Conservation (phyloP, 1,139 yeast genomes). For the Casaregolazyma suthepensis region DNA sequence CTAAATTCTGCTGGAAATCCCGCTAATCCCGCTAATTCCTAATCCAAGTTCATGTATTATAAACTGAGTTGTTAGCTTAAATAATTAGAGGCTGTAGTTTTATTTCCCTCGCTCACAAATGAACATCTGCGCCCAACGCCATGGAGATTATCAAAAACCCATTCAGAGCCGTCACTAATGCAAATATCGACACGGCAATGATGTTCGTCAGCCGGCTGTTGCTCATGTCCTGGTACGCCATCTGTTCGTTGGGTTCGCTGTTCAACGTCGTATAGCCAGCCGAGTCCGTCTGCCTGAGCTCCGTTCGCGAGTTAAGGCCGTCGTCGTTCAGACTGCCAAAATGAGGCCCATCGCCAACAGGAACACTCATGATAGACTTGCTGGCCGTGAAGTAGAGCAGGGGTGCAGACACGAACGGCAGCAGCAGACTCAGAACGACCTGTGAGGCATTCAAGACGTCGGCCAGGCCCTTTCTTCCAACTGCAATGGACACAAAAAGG, state of each 20-base stretch:
- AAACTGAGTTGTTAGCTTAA: too few relatives aligned
- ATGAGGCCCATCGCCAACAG: conserved; percentile 13
- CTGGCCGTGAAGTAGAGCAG: conserved; percentile 76
- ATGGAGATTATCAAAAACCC: conserved; percentile 62
- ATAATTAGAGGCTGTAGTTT: too few relatives aligned
- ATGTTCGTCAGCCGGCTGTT: conserved; percentile 54
- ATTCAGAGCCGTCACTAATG: conserved; percentile 64
- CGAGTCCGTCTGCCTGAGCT: conserved; percentile 4
- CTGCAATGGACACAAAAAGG: conserved; percentile 62
- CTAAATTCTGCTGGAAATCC: too few relatives aligned
- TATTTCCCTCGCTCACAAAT: too few relatives aligned
- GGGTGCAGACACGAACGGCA: conserved; percentile 91
- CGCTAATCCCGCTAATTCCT: too few relatives aligned
- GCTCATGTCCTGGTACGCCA: conserved; percentile 49
- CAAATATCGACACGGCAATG: conserved; percentile 61
- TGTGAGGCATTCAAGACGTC: conserved; percentile 78
- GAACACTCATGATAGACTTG: conserved; percentile 70
- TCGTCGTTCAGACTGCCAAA: background rate
- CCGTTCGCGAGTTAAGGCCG: conserved; percentile 6
- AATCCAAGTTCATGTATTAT: too few relatives aligned
- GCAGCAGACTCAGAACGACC: conserved; percentile 73
- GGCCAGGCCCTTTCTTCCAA: conserved; percentile 84
- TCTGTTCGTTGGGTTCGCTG: conserved; percentile 3
- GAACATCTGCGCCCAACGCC: conserved; percentile 64
- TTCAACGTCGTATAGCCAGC: conserved; percentile 4